These are phyloP conservation scores for Nothophaeocryptopus gaeumannii DNA, from an alignment of 2,329 filamentous ascomycete species.

Conservation along the genomic window DNA sequence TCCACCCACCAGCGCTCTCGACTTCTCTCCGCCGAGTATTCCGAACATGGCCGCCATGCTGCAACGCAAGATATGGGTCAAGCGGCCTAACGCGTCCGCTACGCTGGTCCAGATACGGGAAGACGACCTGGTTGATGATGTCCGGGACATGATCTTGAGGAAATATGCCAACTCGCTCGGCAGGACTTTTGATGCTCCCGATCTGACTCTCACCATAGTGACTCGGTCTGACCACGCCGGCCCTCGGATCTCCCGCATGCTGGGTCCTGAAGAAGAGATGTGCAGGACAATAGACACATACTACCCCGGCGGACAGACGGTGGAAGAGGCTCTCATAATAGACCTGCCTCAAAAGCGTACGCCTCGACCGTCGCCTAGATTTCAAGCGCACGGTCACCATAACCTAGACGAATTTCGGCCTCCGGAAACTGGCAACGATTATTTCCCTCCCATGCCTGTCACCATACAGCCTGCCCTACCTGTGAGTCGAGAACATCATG, in stretches of 20 bases:
- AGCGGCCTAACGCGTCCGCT: slow-evolving; percentile 76
- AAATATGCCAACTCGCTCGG: slow-evolving; percentile 95
- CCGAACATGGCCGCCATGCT: slow-evolving; percentile 34
- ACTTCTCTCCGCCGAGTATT: slow-evolving; percentile 31
- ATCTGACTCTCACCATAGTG: slow-evolving; percentile 74
- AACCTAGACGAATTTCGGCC: slow-evolving; percentile 62
- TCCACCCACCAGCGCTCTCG: slow-evolving; percentile 8
- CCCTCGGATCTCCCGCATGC: slow-evolving; percentile 56
- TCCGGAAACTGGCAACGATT: slow-evolving; percentile 69
- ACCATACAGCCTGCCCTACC: slow-evolving; percentile 42
- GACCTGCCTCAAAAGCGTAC: slow-evolving; percentile 76
- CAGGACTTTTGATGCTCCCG: slow-evolving; percentile 82
- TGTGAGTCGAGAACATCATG: slow-evolving; percentile 35
- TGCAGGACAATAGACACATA: slow-evolving; percentile 73
- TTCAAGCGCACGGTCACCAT: slow-evolving; percentile 52
- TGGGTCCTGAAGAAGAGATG: slow-evolving; percentile 86
- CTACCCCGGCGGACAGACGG: slow-evolving; percentile 80
- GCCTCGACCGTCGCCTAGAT: slow-evolving; percentile 73
- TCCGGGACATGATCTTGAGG: slow-evolving; percentile 83
- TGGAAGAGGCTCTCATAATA: slow-evolving; percentile 87
- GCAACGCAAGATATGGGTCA: slow-evolving; percentile 90
- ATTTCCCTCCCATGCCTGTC: slow-evolving; percentile 71
- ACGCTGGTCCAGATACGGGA: slow-evolving; percentile 82
- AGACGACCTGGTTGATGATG: slow-evolving; percentile 90
- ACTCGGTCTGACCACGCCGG: slow-evolving; percentile 51